Evolutionary conservation across 75 land plant species (phyloP).

Genomic region (Cunninghamia lanceolata): DNA sequence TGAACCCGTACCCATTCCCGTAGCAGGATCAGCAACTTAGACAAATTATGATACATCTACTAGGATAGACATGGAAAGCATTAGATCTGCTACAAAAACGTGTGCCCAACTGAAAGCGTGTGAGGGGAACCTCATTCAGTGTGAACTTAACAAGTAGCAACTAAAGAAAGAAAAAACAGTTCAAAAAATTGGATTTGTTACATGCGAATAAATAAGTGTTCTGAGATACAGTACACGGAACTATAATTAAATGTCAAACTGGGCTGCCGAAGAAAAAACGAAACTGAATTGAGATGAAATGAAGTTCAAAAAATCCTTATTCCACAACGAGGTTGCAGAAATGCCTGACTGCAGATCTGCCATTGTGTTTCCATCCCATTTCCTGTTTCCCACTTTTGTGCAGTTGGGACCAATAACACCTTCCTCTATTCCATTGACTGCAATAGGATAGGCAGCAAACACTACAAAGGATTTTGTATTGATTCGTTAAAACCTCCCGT

Average conservation of each 20-base stretch:
- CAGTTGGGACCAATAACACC: neutral
- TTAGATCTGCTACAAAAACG: neutral
- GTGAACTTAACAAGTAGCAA: neutral
- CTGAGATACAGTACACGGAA: neutral
- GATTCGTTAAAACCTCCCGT: too few species aligned
- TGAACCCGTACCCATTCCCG: too few species aligned
- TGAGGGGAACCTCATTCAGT: neutral
- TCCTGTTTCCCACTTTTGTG: neutral
- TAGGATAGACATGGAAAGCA: neutral
- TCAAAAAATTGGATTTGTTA: neutral
- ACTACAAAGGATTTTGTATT: neutral
- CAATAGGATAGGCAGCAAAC: neutral
- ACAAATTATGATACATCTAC: too few species aligned
- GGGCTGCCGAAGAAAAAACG: neutral
- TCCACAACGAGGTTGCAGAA: neutral
- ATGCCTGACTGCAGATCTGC: neutral
- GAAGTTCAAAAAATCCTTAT: neutral
- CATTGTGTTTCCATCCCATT: neutral
- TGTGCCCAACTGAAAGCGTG: neutral
- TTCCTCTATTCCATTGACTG: neutral
- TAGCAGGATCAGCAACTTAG: too few species aligned
- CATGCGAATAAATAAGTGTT: neutral
- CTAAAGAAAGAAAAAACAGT: neutral
- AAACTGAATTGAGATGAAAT: neutral
- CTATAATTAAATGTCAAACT: neutral